Base-by-base conservation (phyloP, 1,284 basidiomycete genomes). In the Ustilago bromivora region DNA sequence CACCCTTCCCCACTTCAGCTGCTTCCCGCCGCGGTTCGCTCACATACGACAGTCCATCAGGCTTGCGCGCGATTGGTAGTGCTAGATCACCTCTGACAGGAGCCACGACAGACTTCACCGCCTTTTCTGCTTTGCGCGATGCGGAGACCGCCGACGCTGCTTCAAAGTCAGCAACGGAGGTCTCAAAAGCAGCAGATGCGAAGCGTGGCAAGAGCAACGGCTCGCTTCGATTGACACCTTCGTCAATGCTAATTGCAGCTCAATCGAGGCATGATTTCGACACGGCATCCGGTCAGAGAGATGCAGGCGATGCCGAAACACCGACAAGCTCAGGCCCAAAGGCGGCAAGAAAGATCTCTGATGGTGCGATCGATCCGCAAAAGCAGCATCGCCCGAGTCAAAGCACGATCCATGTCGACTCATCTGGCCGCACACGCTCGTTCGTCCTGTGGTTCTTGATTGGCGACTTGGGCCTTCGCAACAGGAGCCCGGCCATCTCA, bases 371-470 rank as follows among this genome's bases (percentile, higher is more conserved):
- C 19, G 35, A 19, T 34, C 40, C 51, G 43, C 58, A 49, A 36
- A 35, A 58, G 19, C 57, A 54, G 23, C 53, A 52, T 38, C 36
- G 57, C 2, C 55, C 65, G 2, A 28, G 34, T n/a, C 65, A 60
- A 7, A 35, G 51, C 23, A 49, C 68, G 9, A 38, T 69, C 12
- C 73, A 76, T n/a, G 61, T 71, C 4, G 73, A 68, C 19, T 57
- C 73, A 10, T 55, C 73, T 3, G 73, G 73, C 9, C 67, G 66
- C 8, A 64, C 56, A n/a, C 71, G 78, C 13, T 79, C 76, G 2
- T 82, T 81, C 34, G 17, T 82, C 17, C 61, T 78, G 4, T 82
- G 81, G 81, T 82, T 80, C 56, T 57, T 82, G 43, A 57, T 82
- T 10, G 81, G 81, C 7, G 81, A 82, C 53, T 55, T 82, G 13